A percentile compares a stretch with the other conserved stretches of the same genome.
Conservation (phyloP, 2,329 filamentous ascomycete genomes). For the Penicillium hesseltinei region DNA sequence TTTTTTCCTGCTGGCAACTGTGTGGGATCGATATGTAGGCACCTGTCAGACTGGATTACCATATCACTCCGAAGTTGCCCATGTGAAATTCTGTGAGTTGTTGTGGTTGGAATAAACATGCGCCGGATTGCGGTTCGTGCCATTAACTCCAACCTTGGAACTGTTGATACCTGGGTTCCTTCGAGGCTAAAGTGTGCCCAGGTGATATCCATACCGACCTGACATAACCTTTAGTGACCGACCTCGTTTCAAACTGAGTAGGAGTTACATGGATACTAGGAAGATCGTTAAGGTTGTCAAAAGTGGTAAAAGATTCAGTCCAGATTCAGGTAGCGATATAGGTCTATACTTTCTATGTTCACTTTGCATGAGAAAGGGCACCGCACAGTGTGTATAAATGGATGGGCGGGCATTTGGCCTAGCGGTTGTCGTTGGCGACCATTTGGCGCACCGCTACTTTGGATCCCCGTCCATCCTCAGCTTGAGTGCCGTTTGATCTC, state of each 20-base stretch:
- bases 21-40: no score
- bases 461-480: not conserved
- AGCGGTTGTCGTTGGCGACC: not conserved
- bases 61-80: slow-evolving; percentile 39
- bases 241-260: no score
- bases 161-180: not conserved
- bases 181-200: no score
- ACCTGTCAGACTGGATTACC: slow-evolving; percentile 25
- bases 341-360: no score
- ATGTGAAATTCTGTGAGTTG: slow-evolving; percentile 24
- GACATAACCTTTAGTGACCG: no score
- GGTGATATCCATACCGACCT: no score
- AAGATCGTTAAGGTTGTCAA: not conserved
- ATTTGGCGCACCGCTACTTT: not conserved
- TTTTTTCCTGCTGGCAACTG: slow-evolving; percentile 18
- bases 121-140: no score
- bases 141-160: no score
- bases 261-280: no score
- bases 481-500: not conserved
- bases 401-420: not conserved
- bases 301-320: not conserved
- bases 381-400: not conserved
- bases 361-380: not conserved
- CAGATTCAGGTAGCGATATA: not conserved
- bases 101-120: not conserved